Base-by-base conservation (phyloP, 2,329 filamentous ascomycete genomes). In the Fusarium tricinctum region DNA sequence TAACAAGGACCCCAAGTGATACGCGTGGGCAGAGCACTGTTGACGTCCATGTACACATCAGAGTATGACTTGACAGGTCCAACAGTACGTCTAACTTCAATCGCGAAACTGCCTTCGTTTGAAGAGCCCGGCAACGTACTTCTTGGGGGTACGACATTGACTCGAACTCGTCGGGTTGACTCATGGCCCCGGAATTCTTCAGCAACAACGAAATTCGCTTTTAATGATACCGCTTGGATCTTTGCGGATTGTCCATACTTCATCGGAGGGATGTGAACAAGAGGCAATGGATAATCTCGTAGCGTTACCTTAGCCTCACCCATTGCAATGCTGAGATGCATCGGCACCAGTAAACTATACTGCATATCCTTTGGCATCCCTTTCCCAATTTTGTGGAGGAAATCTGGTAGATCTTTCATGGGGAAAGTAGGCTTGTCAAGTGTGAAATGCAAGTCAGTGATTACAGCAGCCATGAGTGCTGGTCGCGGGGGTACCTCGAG, bases 1-100 rank as follows among this genome's bases (percentile, higher is more conserved):
- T 98, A 99, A 3, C 94, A 97, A 45, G 96, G 94, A 9, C 94
- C 94, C 97, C 96, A 99, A 0, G 95, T 97, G 53, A 99, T 95
- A 44, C 92, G 89, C 1, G 96, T 99, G 3, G 97, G 93, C 60
- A 95, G 88, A 54, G 91, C 92, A 3, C 95, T 97, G 78, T 98
- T 97, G 78, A 99, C 94, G 68, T 97, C 92, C 73, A 99, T 86
- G 33, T 87, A 88, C 78, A 97, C 94, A 75, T 98, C 92, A 0
- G 96, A 97, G 77, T 96, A 99, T 0, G 94, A 97, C 80, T 99
- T 99, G 68, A 99, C 93, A 0, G 97, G 93, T 10, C 94, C 93
- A 32, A 98, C 92, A 1, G 96, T 98, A 44, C 96, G 89, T 54
- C 92, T 89, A 26, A 99, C 93, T 74, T 96, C 91, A 55, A 99